Evolutionary conservation across 169 alveolate species (phyloP).

Genomic region (Plasmodium inui): DNA sequence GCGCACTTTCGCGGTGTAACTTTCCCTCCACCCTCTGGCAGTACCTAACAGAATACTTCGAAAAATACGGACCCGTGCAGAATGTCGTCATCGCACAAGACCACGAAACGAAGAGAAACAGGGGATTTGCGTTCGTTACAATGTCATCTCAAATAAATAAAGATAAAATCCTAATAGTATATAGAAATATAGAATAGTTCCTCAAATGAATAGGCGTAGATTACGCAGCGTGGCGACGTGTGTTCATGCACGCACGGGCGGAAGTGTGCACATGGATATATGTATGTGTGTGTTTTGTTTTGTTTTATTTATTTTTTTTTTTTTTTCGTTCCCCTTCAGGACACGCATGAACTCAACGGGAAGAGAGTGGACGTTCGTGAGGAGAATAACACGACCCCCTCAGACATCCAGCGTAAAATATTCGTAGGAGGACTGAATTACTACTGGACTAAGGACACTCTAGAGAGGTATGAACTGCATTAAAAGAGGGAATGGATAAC

Average conservation of each 20-base stretch:
- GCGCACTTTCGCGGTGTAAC: constrained; percentile 6
- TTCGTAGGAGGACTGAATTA: constrained; percentile 64
- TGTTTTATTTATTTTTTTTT: not conserved
- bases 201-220: not conserved
- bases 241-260: not conserved
- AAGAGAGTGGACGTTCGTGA: constrained; percentile 71
- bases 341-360: constrained; percentile 56
- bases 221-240: not conserved
- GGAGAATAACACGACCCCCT: constrained; percentile 65
- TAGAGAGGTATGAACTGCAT: constrained; percentile 32
- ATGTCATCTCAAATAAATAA: constrained; percentile 65
- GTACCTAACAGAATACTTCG: constrained; percentile 57
- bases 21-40: not conserved
- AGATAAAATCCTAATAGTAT: constrained; percentile 52
- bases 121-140: constrained; percentile 75
- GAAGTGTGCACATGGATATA: not conserved
- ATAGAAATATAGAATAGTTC: constrained; percentile 1
- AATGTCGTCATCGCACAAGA: constrained; percentile 69
- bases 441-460: constrained; percentile 71
- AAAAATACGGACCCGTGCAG: constrained; percentile 68
- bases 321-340: constrained; percentile 12
- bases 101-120: constrained; percentile 64
- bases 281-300: not conserved
- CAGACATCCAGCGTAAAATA: constrained; percentile 60
- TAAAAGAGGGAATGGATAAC: not conserved